phyloP scores from a whole-genome alignment of 2,329 filamentous ascomycete genomes.

The Aspergillus pseudoviridinutans region DNA sequence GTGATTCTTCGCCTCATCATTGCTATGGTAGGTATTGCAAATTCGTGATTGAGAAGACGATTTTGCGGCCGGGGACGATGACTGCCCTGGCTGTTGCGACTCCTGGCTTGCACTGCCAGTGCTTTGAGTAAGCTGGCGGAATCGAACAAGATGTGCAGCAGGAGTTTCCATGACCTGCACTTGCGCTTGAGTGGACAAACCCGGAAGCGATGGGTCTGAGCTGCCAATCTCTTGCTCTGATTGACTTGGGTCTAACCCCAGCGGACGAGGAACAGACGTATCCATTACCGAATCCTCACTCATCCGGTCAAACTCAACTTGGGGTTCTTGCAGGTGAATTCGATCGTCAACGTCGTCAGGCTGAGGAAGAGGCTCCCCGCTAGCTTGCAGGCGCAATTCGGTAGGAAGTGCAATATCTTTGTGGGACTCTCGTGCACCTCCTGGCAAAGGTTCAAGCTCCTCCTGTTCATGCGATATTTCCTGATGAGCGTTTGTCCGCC shows the following conservation, averaged over 20 bases:
- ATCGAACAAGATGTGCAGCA: conserved; percentile 8
- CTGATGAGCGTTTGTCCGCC: background rate
- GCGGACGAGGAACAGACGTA: conserved; percentile 29
- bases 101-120: background rate
- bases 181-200: conserved; percentile 6
- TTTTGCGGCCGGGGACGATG: conserved; percentile 22
- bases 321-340: background rate
- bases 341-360: background rate
- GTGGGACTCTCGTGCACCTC: background rate
- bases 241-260: conserved; percentile 23
- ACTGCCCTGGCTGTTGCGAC: conserved; percentile 2
- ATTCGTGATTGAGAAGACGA: conserved; percentile 33
- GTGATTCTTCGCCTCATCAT: conserved; percentile 14
- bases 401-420: background rate
- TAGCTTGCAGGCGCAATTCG: background rate
- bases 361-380: background rate
- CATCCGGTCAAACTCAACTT: conserved; percentile 15
- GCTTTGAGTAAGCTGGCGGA: background rate
- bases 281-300: conserved; percentile 36
- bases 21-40: conserved; percentile 29
- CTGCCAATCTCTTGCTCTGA: conserved; percentile 18
- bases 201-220: conserved; percentile 19
- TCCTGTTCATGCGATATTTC: background rate
- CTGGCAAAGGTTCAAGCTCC: background rate
- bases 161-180: conserved; percentile 35